Base-by-base conservation (phyloP, 1,284 basidiomycete species). In the Moesziomyces globuligerus region DNA sequence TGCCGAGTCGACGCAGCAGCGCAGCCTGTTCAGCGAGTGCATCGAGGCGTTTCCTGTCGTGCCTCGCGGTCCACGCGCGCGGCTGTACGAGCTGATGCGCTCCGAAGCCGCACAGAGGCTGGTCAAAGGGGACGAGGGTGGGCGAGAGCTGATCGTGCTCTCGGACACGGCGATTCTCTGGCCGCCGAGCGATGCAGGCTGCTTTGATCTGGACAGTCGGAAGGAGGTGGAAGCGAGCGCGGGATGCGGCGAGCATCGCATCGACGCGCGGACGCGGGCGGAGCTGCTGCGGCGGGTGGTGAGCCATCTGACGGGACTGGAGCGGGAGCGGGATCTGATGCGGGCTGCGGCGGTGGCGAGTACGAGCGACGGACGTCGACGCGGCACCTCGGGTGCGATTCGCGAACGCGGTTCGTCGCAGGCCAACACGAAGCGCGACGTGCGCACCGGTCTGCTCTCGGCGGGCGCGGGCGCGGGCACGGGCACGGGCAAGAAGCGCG, bases 291-390 rank as follows among this genome's bases (percentile, higher is more conserved):
- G 56, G 0, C 55, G 64, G 3, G 59, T 73, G 3, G 56, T 66
- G 21, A 62, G 57, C 40, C 71, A 73, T 26, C 61, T 73, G n/a
- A 66, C 66, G 10, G 71, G 71, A 1, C 59, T 73, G 11, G 66
- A 73, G 34, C 32, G 50, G 20, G 71, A 73, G 21, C 54, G 67
- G 7, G 71, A 60, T 23, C 56, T 73, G 4, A 48, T 73, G 7
- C 55, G 71, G 1, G 71, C 71, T 11, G 60, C 71, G 1, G 60
- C 71, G 1, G 59, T 46, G 15, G 55, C 71, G 7, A 55, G 53
- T 37, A 47, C 38, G n/a, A 51, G 53, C 40, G 61, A 65, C 21
- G 57, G 56, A 3, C 37, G 59, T 21, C 42, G 47, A 23, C 26
- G 67, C 17, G 59, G 67, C 24, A 60, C 59, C 0, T 62, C 67